Conservation (phyloP, 2,329 filamentous ascomycete genomes). For the Coniochaeta prunicola region DNA sequence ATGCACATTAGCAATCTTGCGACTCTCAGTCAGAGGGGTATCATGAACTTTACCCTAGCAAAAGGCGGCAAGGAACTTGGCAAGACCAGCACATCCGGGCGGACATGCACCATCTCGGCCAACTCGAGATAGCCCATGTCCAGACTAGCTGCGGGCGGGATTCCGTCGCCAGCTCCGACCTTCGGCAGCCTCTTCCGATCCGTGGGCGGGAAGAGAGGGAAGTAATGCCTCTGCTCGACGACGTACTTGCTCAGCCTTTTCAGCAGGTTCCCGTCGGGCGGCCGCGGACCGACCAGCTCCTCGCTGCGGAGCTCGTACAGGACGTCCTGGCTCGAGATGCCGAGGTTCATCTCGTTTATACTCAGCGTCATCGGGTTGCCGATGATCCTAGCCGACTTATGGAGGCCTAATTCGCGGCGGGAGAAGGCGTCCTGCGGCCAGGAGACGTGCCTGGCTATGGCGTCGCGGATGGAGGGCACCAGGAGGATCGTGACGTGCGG, state of each 20-base stretch:
- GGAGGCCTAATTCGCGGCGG: slow-evolving; percentile 67
- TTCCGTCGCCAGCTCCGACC: slow-evolving; percentile 50
- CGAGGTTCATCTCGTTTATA: slow-evolving; percentile 80
- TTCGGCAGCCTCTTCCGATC: slow-evolving; percentile 61
- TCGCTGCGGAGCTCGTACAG: slow-evolving; percentile 75
- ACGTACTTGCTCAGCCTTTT: slow-evolving; percentile 69
- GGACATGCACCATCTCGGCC: slow-evolving; percentile 81
- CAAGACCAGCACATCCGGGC: slow-evolving; percentile 76
- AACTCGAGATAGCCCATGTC: slow-evolving; percentile 82
- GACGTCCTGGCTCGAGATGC: slow-evolving; percentile 76
- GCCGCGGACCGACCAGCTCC: slow-evolving; percentile 56
- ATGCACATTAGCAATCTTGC: slow-evolving; percentile 8
- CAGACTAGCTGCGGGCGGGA: slow-evolving; percentile 67
- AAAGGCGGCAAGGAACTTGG: slow-evolving; percentile 81
- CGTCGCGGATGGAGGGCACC: slow-evolving; percentile 75
- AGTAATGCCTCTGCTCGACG: slow-evolving; percentile 86
- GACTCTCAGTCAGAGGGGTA: not conserved
- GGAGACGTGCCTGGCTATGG: slow-evolving; percentile 73
- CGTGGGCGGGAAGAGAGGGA: slow-evolving; percentile 78
- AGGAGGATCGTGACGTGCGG: slow-evolving; percentile 77
- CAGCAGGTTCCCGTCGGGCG: slow-evolving; percentile 52
- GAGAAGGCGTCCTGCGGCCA: slow-evolving; percentile 66
- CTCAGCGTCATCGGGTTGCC: slow-evolving; percentile 87
- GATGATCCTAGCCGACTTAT: slow-evolving; percentile 68
- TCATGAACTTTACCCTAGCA: slow-evolving; percentile 59